Evolutionary conservation across 177 flowering plant genomes (phyloP), one percentile per base, ranked within the genome.

Genomic region (Vitis hybrid): DNA sequence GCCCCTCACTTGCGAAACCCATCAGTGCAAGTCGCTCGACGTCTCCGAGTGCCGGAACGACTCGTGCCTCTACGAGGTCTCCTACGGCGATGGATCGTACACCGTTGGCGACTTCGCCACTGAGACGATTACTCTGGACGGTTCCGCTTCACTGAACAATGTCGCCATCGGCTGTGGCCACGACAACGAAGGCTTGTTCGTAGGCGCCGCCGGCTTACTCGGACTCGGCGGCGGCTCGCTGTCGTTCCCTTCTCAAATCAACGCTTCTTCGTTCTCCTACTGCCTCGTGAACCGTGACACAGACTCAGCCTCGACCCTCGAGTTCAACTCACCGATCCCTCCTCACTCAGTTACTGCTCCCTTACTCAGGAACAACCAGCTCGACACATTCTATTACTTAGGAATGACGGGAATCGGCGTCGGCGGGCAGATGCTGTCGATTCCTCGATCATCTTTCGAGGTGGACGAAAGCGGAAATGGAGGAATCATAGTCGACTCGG

Each of bases 131-230:
- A 85, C 91, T 1, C 80, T 95, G 71, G 80, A 78, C 11, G 81
- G 83, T 62, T 74, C 91, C 11, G 66, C 75, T 10, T 20, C 84
- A 2, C 82, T 88, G 2, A 13, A 72, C 20, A 72, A 79, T 52
- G 74, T 95, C n/a, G 97, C 98, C 55, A 69, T 95, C 61, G 99
- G 99, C 17, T 95, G 99, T 72, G 99, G 99, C 11, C 99, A 95
- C 63, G 86, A 78, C 69, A 95, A 93, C 68, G 93, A 91, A 15
- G 99, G 99, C 1, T 69, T 91, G 24, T 95, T 95, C 72, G 81
- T 88, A 53, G 99, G 91, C 10, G 94, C 98, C 15, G 92, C 93
- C 17, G 99, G 99, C 1, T 71, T 95, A 65, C 81, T 95, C 10
- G 99, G 98, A 1, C 86, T 95, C 52, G 99, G 99, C 66, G 95